Evolutionary conservation across 2,329 filamentous ascomycete species (phyloP).

Genomic region (Blastomyces emzantsi): DNA sequence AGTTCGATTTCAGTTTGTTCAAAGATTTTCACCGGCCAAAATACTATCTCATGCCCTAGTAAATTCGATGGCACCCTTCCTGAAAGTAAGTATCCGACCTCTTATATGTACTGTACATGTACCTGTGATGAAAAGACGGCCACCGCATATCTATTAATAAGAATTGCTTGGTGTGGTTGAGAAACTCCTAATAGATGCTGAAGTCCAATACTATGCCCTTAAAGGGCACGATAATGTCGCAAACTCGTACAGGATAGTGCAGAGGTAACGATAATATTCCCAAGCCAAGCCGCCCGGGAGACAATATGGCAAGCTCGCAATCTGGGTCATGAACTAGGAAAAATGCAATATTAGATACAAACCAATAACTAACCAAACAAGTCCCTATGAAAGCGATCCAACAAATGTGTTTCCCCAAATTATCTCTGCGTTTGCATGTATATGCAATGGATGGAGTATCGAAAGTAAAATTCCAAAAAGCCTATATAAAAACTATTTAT

Average conservation of each 20-base stretch:
- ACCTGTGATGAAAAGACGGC: not conserved
- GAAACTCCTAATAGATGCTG: not conserved
- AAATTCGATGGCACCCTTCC: not conserved
- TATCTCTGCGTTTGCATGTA: not conserved
- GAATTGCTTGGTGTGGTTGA: not conserved
- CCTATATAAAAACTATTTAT: too few relatives aligned
- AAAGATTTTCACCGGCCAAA: not conserved
- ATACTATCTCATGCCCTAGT: not conserved
- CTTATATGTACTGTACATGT: too few relatives aligned
- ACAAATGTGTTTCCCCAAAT: not conserved
- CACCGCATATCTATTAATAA: not conserved
- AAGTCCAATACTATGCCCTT: not conserved
- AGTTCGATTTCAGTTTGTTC: not conserved
- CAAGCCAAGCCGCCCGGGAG: not conserved
- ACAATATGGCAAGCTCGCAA: not conserved
- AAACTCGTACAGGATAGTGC: not conserved
- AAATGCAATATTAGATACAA: not conserved
- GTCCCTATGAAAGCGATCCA: not conserved
- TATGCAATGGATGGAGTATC: not conserved
- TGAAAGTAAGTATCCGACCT: not conserved
- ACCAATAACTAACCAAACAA: not conserved
- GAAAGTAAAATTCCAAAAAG: too few relatives aligned
- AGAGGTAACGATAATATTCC: not conserved
- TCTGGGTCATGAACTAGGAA: not conserved
- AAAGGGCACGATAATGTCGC: not conserved